A percentile compares a stretch with the other conserved stretches of the same genome.
phyloP scores from a whole-genome alignment of 345 rosid genomes.

The Sonneratia caseolaris region DNA sequence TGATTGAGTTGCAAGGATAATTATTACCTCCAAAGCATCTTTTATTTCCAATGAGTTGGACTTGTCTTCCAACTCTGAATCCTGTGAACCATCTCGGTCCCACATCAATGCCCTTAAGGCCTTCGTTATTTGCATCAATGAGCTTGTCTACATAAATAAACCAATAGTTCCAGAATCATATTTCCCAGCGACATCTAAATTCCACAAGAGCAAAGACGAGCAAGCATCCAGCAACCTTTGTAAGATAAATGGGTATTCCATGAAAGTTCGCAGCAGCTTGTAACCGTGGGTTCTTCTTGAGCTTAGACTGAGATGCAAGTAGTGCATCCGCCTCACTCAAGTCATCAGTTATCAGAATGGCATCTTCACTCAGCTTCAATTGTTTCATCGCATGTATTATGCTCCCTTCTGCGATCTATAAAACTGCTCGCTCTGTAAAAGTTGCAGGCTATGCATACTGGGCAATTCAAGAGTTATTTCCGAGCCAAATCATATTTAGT shows the following conservation, averaged over 20 bases:
- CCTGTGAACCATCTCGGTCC: constrained; percentile 41
- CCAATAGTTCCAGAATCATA: constrained; percentile 5
- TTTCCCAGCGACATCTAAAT: not conserved
- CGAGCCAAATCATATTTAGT: not conserved
- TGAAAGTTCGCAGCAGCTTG: constrained; percentile 64
- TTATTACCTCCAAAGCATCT: constrained; percentile 72
- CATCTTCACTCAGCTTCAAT: constrained; percentile 41
- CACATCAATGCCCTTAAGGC: constrained; percentile 41
- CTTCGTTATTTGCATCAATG: constrained; percentile 64
- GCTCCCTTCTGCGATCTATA: constrained; percentile 60
- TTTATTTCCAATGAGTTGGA: constrained; percentile 46
- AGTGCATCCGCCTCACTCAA: constrained; percentile 77
- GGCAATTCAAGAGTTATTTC: not conserved
- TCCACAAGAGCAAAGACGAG: not conserved
- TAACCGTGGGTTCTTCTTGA: constrained; percentile 68
- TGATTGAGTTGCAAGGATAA: not conserved
- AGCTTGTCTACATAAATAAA: constrained; percentile 55
- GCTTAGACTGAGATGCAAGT: constrained; percentile 71
- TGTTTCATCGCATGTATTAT: constrained; percentile 58
- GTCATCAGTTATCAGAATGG: constrained; percentile 49
- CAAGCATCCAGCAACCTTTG: constrained; percentile 43
- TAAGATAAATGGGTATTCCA: constrained; percentile 57
- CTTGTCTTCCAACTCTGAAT: constrained; percentile 36
- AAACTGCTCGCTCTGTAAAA: constrained; percentile 35
- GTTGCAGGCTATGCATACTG: constrained; percentile 7